phyloP scores from a whole-genome alignment of 441 rosid genomes.

The Arabidopsis lyrata region DNA sequence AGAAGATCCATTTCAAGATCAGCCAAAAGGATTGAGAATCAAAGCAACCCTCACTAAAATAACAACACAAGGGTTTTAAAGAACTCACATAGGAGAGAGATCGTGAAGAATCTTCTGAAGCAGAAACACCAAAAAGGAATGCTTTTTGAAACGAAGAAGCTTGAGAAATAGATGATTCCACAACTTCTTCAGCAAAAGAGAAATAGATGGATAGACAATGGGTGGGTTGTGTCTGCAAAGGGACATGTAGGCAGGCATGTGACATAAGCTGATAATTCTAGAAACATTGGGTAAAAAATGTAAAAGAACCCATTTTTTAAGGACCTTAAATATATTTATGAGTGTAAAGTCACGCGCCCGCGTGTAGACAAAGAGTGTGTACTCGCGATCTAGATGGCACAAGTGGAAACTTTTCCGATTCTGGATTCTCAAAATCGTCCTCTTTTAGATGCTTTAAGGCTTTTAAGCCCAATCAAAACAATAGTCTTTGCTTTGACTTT shows the following conservation, averaged over 20 bases:
- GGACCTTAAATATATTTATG: background rate
- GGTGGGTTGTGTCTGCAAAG: constrained; percentile 38
- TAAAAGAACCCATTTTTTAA: no score
- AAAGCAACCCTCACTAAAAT: background rate
- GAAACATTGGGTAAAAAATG: constrained; percentile 28
- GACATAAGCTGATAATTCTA: constrained; percentile 33
- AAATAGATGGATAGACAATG: constrained; percentile 44
- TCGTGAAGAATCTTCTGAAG: constrained; percentile 8
- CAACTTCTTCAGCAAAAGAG: constrained; percentile 7
- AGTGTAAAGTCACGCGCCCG: background rate
- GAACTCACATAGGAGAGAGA: constrained; percentile 33
- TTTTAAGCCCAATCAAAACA: constrained; percentile 24
- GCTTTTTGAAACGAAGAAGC: constrained; percentile 2
- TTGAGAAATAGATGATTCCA: constrained; percentile 1
- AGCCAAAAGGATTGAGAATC: background rate
- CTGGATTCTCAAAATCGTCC: constrained; percentile 22
- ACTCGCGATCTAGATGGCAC: constrained; percentile 1
- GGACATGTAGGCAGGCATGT: constrained; percentile 39
- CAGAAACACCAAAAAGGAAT: constrained; percentile 13
- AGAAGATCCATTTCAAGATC: constrained; percentile 26
- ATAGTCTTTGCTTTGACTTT: constrained; percentile 17
- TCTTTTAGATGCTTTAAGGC: constrained; percentile 6
- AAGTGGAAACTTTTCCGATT: constrained; percentile 13
- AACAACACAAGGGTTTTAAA: background rate
- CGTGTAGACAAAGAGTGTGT: background rate